phyloP scores from a whole-genome alignment of 2,329 filamentous ascomycete genomes.

The Alternaria atra region DNA sequence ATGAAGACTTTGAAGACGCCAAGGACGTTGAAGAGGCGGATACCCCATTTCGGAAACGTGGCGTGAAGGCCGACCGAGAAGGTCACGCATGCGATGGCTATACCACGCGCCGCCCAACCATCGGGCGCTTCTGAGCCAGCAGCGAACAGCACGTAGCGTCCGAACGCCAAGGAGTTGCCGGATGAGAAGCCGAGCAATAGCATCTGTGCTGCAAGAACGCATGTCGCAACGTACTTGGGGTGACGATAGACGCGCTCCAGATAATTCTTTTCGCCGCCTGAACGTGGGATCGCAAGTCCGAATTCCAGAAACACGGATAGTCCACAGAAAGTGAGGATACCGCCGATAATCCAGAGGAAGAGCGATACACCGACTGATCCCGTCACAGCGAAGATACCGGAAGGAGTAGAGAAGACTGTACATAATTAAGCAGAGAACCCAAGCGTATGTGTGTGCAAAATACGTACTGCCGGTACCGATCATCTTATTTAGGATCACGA shows the following conservation, averaged over 20 bases:
- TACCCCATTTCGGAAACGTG: slow-evolving; percentile 65
- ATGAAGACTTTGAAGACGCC: slow-evolving; percentile 69
- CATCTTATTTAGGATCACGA: slow-evolving; percentile 48
- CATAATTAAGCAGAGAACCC: slow-evolving; percentile 17
- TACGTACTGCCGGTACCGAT: slow-evolving; percentile 40
- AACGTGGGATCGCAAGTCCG: slow-evolving; percentile 68
- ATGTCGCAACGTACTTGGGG: slow-evolving; percentile 67
- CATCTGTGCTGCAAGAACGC: slow-evolving; percentile 69
- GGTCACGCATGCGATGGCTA: slow-evolving; percentile 57
- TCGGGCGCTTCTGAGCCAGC: slow-evolving; percentile 59
- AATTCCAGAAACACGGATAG: slow-evolving; percentile 71
- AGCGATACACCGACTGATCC: slow-evolving; percentile 65
- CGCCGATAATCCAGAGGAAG: slow-evolving; percentile 63
- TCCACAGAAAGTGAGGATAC: slow-evolving; percentile 65
- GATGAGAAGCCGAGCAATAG: slow-evolving; percentile 69
- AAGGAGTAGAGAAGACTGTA: slow-evolving; percentile 64
- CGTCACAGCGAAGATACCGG: slow-evolving; percentile 64
- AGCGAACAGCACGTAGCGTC: slow-evolving; percentile 66
- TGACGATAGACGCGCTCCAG: slow-evolving; percentile 69
- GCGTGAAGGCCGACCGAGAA: slow-evolving; percentile 65
- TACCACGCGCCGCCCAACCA: slow-evolving; percentile 66
- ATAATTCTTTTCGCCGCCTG: slow-evolving; percentile 73
- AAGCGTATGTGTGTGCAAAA: neutral
- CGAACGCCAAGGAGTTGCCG: slow-evolving; percentile 67
- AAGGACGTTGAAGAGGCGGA: slow-evolving; percentile 67